Evolutionary conservation across 2,329 filamentous ascomycete genomes (phyloP).

Genomic region (Drechslerella dactyloides): DNA sequence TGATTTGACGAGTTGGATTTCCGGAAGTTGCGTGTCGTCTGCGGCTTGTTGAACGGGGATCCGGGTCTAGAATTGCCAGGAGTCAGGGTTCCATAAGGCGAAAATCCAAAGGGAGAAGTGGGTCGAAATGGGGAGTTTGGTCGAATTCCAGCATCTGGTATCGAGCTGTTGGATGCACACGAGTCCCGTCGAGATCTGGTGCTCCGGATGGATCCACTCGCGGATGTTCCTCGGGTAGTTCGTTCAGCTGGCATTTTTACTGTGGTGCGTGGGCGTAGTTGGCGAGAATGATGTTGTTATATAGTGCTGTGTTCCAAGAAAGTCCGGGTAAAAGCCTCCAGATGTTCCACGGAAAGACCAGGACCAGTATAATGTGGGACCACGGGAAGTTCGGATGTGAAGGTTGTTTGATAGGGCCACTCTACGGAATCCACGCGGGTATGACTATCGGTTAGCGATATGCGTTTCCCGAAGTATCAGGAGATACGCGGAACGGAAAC

Average conservation of each 20-base stretch:
- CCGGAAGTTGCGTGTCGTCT: constrained; percentile 35
- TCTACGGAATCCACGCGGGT: constrained; percentile 31
- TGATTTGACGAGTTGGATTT: constrained; percentile 40
- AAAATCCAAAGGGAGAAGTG: constrained; percentile 44
- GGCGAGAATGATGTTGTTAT: constrained; percentile 10
- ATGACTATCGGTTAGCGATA: constrained; percentile 39
- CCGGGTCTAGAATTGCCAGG: constrained; percentile 46
- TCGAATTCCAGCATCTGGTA: constrained; percentile 44
- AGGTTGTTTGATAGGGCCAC: constrained; percentile 11
- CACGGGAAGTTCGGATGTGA: not conserved
- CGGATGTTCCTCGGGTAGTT: constrained; percentile 30
- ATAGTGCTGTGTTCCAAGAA: constrained; percentile 5
- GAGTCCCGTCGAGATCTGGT: constrained; percentile 41
- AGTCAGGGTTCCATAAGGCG: constrained; percentile 45
- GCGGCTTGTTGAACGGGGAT: constrained; percentile 43
- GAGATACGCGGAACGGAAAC: constrained; percentile 36
- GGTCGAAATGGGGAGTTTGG: constrained; percentile 45
- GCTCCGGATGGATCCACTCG: constrained; percentile 42
- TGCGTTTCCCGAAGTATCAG: constrained; percentile 21
- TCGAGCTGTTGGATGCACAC: constrained; percentile 39
- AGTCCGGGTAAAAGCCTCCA: constrained; percentile 7
- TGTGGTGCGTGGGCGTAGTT: constrained; percentile 2
- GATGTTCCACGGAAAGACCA: constrained; percentile 19
- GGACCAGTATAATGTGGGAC: too few relatives aligned
- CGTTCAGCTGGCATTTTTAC: constrained; percentile 47